Percentiles rank a stretch among this genome's conserved stretches.
Conservation (phyloP, 148 eudicot species). For the Agrostemma githago region DNA sequence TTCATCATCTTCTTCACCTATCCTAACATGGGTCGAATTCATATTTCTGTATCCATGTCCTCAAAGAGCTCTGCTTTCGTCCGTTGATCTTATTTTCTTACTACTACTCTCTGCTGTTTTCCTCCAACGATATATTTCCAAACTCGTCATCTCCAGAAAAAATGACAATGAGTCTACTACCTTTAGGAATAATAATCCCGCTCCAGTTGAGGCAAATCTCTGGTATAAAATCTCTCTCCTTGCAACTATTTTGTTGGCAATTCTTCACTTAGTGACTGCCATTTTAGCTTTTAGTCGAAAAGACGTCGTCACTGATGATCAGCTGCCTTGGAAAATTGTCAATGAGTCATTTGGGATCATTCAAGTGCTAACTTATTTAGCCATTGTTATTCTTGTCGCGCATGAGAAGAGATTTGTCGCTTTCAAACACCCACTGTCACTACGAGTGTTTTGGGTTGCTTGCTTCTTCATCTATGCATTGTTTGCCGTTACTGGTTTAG, state of each 20-base stretch:
- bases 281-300: constrained; percentile 33
- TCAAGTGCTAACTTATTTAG: constrained; percentile 53
- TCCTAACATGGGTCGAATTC: constrained; percentile 58
- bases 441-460: constrained; percentile 55
- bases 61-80: constrained; percentile 55
- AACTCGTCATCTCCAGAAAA: constrained; percentile 25
- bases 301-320: not conserved
- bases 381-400: constrained; percentile 37
- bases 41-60: constrained; percentile 80
- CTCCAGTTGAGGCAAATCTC: constrained; percentile 24
- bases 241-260: constrained; percentile 35
- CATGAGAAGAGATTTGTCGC: constrained; percentile 66
- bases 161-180: not conserved
- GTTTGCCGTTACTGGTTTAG: constrained; percentile 42
- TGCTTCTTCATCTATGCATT: constrained; percentile 40
- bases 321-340: constrained; percentile 37
- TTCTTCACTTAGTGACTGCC: constrained; percentile 34
- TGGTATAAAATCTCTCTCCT: constrained; percentile 53
- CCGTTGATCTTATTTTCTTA: constrained; percentile 54
- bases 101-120: constrained; percentile 38
- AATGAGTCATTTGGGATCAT: constrained; percentile 58
- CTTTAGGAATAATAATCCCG: constrained; percentile 21
- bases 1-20: constrained; percentile 24
- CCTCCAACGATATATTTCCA: constrained; percentile 37
- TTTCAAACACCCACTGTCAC: constrained; percentile 43